Evolutionary conservation across 768 basidiomycete species (phyloP), one percentile per base, ranked within the genome.

Genomic region (Boletus speciosus): DNA sequence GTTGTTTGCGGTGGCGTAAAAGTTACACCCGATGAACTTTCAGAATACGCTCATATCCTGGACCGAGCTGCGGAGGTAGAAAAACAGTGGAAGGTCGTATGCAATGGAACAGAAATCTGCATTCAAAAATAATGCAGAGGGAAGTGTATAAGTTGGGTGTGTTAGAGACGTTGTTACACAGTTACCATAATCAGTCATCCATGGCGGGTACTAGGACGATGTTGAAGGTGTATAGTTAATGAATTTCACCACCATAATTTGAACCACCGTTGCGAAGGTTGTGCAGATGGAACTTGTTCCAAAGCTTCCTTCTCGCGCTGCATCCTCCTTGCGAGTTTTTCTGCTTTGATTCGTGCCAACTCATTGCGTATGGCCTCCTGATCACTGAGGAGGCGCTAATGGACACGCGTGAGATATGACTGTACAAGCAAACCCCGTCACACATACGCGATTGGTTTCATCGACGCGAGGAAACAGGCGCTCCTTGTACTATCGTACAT

Each of bases 291-390:
- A 15, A 15, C 51, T 49, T 61, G 55, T 32, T 62, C 62, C 31
- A 31, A 46, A 52, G 71, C 61, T 55, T 74, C 75, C 59, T 58
- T 78, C 66, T 78, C 75, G 51, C 76, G 73, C 41, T 80, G 75
- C 38, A 74, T 68, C 54, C 64, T 75, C 48, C 69, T 68, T 45
- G 74, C 73, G 5, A 80, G 74, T 53, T 80, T 81, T 60, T 85
- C 81, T 4, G 82, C 80, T 59, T 83, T 86, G 58, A 90, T 86
- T 56, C 86, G 80, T 31, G 83, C 83, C 43, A 91, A 70, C 65
- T 91, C 89, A 57, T 81, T 82, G 52, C 82, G 78, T 19, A 91
- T 74, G 32, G 80, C 81, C 42, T 72, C 76, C 55, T 86, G 83
- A 61, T 89, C 84, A 25, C 80, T 83, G 5, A 88, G 88, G 39